Conservation (phyloP, 345 rosid genomes). For the Moricandia moricandioides region DNA sequence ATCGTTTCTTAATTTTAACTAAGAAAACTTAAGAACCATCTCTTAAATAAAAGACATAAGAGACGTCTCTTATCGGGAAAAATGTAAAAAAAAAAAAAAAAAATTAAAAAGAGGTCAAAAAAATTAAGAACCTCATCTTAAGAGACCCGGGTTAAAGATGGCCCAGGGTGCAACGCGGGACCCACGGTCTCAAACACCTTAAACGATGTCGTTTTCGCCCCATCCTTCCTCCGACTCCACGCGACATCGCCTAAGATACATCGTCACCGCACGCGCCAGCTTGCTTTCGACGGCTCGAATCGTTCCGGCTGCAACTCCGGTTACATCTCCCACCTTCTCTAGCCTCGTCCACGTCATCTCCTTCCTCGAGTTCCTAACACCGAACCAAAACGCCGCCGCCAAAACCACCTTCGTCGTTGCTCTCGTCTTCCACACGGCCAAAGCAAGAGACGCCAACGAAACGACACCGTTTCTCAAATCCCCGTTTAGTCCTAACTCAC, state of each 20-base stretch:
- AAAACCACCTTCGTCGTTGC: neutral
- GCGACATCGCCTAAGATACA: conserved; percentile 18
- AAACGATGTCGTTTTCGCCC: conserved; percentile 34
- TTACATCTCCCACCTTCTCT: conserved; percentile 25
- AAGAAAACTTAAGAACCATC: too few relatives aligned
- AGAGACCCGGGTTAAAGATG: too few relatives aligned
- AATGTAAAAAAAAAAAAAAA: too few relatives aligned
- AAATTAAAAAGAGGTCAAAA: too few relatives aligned
- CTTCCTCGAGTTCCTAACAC: conserved; percentile 2
- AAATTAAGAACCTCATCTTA: too few relatives aligned
- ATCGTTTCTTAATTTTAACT: too few relatives aligned
- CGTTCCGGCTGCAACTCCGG: conserved; percentile 27
- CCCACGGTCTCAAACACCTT: neutral
- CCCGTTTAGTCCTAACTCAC: conserved; percentile 15
- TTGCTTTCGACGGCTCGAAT: conserved; percentile 21
- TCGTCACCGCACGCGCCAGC: conserved; percentile 28
- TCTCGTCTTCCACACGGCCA: conserved; percentile 2
- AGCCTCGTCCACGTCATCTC: conserved; percentile 15
- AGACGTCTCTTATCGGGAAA: too few relatives aligned
- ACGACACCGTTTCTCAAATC: conserved; percentile 22
- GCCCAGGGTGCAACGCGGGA: neutral
- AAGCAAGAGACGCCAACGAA: conserved; percentile 28
- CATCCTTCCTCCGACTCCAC: conserved; percentile 35
- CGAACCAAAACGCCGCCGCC: conserved; percentile 41
- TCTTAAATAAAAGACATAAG: too few relatives aligned